A percentile compares a stretch with the other conserved stretches of the same genome.
These are phyloP conservation scores for Claviceps cyperi DNA, from an alignment of 2,329 filamentous ascomycete genomes.

Conservation along the genomic window DNA sequence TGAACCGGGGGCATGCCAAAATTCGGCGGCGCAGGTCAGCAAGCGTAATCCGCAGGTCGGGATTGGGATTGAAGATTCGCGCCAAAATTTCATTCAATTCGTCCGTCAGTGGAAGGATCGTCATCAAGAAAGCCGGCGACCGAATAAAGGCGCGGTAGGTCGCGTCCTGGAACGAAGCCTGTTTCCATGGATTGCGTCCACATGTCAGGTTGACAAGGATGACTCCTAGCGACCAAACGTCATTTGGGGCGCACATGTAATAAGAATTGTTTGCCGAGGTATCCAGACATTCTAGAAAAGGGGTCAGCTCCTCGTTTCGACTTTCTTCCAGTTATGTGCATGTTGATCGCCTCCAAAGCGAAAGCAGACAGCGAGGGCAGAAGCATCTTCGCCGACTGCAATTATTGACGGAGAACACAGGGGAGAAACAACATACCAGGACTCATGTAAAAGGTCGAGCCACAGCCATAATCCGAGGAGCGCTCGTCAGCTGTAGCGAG, in stretches of 20 bases:
- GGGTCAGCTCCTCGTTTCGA: slow-evolving; percentile 2
- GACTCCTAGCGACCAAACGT: slow-evolving; percentile 96
- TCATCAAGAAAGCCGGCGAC: slow-evolving; percentile 76
- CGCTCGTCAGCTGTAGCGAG: slow-evolving; percentile 72
- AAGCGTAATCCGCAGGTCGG: slow-evolving; percentile 68
- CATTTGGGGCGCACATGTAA: slow-evolving; percentile 88
- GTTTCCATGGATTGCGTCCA: slow-evolving; percentile 97
- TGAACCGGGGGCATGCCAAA: slow-evolving; percentile 62
- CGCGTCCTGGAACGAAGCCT: slow-evolving; percentile 82
- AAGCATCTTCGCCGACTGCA: too few species aligned
- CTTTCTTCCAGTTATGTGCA: too few species aligned
- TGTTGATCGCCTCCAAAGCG: too few species aligned
- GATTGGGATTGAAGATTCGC: slow-evolving; percentile 77
- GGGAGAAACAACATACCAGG: slow-evolving; percentile 53
- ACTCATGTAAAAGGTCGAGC: slow-evolving; percentile 98
- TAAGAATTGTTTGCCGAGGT: slow-evolving; percentile 58
- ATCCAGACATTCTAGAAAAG: slow-evolving; percentile 65
- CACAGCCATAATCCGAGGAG: slow-evolving; percentile 92
- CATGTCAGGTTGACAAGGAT: slow-evolving; percentile 96
- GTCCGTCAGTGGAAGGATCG: slow-evolving; percentile 79
- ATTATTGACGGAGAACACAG: too few species aligned
- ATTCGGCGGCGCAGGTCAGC: slow-evolving; percentile 67
- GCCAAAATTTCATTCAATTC: slow-evolving; percentile 80
- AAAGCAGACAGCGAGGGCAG: too few species aligned
- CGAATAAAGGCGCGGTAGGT: slow-evolving; percentile 85